Evolutionary conservation across 164 flowering plant species (phyloP).

Genomic region (Magnolia kwangsiensis): DNA sequence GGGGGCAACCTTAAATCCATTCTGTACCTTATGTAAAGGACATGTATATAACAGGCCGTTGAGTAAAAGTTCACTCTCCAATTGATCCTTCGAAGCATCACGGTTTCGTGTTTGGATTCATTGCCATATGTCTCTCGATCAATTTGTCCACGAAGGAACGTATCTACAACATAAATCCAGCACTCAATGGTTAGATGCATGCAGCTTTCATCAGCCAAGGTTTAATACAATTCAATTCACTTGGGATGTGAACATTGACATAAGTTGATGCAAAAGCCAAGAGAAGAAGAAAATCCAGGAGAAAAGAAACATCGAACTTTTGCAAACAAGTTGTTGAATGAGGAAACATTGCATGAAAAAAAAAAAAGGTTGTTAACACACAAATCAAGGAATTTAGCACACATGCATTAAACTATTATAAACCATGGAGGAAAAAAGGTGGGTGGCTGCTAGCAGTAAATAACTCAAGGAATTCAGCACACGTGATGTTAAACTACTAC

Average conservation of each 20-base stretch:
- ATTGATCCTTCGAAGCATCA: slow-evolving; percentile 25
- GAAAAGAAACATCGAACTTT: not conserved
- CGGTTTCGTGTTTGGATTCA: slow-evolving; percentile 43
- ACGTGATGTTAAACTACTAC: not conserved
- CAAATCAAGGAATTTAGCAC: not conserved
- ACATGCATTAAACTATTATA: not conserved
- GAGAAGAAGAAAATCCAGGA: not conserved
- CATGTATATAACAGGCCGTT: slow-evolving; percentile 1
- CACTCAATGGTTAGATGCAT: not conserved
- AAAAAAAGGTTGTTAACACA: not conserved
- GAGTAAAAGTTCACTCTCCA: slow-evolving; percentile 6
- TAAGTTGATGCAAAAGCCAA: not conserved
- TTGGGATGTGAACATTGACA: not conserved
- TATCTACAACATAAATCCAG: slow-evolving; percentile 53
- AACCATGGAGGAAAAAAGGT: not conserved
- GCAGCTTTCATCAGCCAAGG: no score
- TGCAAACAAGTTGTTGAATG: not conserved
- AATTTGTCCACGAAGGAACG: slow-evolving; percentile 92
- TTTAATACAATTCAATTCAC: not conserved
- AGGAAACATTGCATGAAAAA: not conserved
- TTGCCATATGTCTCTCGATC: slow-evolving; percentile 88
- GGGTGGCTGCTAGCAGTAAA: not conserved
- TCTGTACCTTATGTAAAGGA: slow-evolving; percentile 5
- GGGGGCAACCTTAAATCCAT: slow-evolving; percentile 4
- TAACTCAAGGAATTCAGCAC: not conserved